These are phyloP conservation scores for Obelidium mucronatum DNA, from an alignment of 192 early-diverging fungal genomes.

Conservation along the genomic window DNA sequence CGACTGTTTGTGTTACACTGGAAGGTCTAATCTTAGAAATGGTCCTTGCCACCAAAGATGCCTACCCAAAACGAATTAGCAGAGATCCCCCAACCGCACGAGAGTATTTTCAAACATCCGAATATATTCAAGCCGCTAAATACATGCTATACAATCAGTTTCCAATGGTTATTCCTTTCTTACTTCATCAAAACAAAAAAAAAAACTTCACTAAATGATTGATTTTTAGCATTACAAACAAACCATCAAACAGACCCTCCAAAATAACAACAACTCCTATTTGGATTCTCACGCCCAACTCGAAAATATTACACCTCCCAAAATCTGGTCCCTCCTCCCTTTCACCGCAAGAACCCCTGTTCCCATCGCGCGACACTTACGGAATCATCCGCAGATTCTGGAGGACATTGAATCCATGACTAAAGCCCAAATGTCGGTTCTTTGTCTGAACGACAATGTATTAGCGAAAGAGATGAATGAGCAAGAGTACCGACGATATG, in stretches of 20 bases:
- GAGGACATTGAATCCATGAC: not conserved
- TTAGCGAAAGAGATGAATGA: conserved; percentile 30
- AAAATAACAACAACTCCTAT: conserved; percentile 23
- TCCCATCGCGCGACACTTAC: not conserved
- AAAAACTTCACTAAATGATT: not conserved
- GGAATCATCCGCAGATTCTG: not conserved
- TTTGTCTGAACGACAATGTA: not conserved
- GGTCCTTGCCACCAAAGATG: not conserved
- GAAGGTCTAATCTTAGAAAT: not conserved
- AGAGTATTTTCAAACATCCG: conserved; percentile 5
- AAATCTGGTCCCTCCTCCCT: conserved; percentile 18
- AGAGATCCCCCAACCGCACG: not conserved
- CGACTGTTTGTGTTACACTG: not conserved
- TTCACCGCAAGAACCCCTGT: not conserved
- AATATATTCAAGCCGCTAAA: not conserved
- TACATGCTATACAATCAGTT: conserved; percentile 27
- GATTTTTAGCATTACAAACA: conserved; percentile 28
- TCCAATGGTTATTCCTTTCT: conserved; percentile 7
- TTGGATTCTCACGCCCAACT: not conserved
- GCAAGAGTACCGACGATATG: not conserved
- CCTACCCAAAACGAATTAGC: conserved; percentile 14
- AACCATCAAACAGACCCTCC: conserved; percentile 26
- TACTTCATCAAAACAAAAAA: not conserved
- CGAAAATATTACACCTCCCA: not conserved
- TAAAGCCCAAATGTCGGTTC: not conserved